A percentile compares a stretch with the other conserved stretches of the same genome.
Conservation (phyloP, 176 grass and related monocot species). For the Puya raimondii region DNA sequence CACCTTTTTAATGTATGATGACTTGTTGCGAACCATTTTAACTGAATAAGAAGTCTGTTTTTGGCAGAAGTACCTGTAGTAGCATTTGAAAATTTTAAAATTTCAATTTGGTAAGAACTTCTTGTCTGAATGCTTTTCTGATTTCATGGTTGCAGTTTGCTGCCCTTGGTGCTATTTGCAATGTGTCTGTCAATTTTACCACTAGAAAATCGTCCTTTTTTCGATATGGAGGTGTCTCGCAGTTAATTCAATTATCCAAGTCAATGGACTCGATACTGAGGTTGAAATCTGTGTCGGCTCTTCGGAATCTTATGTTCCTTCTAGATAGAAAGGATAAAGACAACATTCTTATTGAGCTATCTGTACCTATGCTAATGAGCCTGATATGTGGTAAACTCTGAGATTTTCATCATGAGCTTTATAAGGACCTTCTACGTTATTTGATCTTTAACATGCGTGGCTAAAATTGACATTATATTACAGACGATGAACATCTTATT, state of each 20-base stretch:
- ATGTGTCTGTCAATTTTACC: slow-evolving; percentile 76
- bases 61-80: not conserved
- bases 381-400: slow-evolving; percentile 68
- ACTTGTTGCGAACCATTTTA: too few species aligned
- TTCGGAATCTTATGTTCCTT: slow-evolving; percentile 95
- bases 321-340: slow-evolving; percentile 72
- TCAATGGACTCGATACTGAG: slow-evolving; percentile 80
- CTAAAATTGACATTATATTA: slow-evolving; percentile 18
- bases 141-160: slow-evolving; percentile 43
- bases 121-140: not conserved
- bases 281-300: slow-evolving; percentile 73
- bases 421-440: slow-evolving; percentile 1
- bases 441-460: slow-evolving; percentile 10
- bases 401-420: slow-evolving; percentile 5
- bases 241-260: slow-evolving; percentile 70
- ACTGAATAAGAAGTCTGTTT: too few species aligned
- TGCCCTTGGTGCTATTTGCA: slow-evolving; percentile 84
- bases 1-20: too few species aligned
- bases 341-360: slow-evolving; percentile 69
- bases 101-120: not conserved
- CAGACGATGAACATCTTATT: slow-evolving; percentile 85
- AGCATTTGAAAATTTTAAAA: not conserved
- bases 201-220: slow-evolving; percentile 68
- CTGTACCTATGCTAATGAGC: slow-evolving; percentile 51
- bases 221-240: slow-evolving; percentile 54